A percentile compares a stretch with the other conserved stretches of the same genome.
Conservation (phyloP, 2,329 filamentous ascomycete genomes). For the Neocatenulostroma microsporum region DNA sequence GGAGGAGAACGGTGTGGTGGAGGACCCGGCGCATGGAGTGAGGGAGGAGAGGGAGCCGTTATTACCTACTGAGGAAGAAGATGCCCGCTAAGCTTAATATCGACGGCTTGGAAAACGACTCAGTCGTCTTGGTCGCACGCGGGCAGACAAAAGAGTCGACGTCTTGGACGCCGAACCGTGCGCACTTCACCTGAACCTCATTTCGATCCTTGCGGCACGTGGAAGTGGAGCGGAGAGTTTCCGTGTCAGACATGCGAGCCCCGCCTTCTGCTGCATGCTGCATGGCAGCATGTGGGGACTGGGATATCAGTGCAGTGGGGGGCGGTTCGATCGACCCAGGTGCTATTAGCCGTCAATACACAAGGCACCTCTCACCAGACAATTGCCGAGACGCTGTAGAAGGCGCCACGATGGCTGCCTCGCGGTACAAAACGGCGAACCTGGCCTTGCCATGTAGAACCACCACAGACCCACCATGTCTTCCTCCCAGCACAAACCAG, state of each 20-base stretch:
- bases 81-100: too few species aligned
- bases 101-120: too few species aligned
- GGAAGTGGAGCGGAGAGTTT: neutral
- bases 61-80: too few species aligned
- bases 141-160: too few species aligned
- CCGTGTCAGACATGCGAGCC: neutral
- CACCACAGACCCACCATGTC: neutral
- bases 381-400: neutral
- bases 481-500: neutral
- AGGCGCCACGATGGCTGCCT: neutral
- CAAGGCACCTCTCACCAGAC: neutral
- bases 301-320: neutral
- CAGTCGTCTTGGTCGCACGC: too few species aligned
- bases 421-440: neutral
- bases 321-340: neutral
- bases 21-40: neutral
- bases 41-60: slow-evolving; percentile 3
- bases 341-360: neutral
- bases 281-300: neutral
- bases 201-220: neutral
- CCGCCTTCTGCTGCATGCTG: neutral
- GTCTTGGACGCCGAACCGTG: too few species aligned
- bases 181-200: too few species aligned
- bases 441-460: neutral
- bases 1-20: neutral